These are phyloP conservation scores for Metschnikowia koreensis DNA, from an alignment of 805 yeast genomes.

Conservation along the genomic window DNA sequence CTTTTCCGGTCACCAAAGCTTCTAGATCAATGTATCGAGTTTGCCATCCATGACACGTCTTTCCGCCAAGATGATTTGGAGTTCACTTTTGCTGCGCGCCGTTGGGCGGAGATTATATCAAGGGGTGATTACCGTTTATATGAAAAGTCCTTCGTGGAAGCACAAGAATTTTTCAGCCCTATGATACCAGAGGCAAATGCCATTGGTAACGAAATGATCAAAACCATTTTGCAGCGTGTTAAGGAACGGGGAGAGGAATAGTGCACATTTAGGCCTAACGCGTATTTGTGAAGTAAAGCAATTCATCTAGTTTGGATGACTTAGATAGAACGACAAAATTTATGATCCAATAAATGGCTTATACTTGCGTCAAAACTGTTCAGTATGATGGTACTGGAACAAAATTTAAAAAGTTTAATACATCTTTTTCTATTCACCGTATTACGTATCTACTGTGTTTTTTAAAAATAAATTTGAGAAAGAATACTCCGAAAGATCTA, in stretches of 20 bases:
- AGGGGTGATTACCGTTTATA: slow-evolving; percentile 75
- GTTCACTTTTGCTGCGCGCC: slow-evolving; percentile 86
- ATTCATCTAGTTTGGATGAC: too few relatives aligned
- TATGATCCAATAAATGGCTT: too few relatives aligned
- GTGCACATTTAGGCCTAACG: too few relatives aligned
- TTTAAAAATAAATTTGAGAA: too few relatives aligned
- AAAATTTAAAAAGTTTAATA: too few relatives aligned
- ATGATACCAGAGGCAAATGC: slow-evolving; percentile 86
- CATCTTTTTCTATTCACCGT: too few relatives aligned
- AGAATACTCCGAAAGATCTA: too few relatives aligned
- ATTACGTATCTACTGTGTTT: too few relatives aligned
- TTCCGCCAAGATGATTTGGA: slow-evolving; percentile 90
- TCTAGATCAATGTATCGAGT: slow-evolving; percentile 75
- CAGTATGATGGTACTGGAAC: too few relatives aligned
- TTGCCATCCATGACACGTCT: slow-evolving; percentile 60
- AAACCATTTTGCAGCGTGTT: slow-evolving; percentile 57
- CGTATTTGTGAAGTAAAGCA: too few relatives aligned
- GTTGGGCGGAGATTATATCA: slow-evolving; percentile 80
- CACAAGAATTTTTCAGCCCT: slow-evolving; percentile 80
- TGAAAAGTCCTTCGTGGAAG: slow-evolving; percentile 66
- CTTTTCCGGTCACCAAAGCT: slow-evolving; percentile 80
- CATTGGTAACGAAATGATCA: slow-evolving; percentile 92
- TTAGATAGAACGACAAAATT: too few relatives aligned
- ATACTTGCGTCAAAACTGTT: too few relatives aligned
- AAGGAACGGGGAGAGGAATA: slow-evolving; percentile 25